Evolutionary conservation across 805 yeast genomes (phyloP), one percentile per base, ranked within the genome.

Genomic region (Hanseniaspora meyeri): DNA sequence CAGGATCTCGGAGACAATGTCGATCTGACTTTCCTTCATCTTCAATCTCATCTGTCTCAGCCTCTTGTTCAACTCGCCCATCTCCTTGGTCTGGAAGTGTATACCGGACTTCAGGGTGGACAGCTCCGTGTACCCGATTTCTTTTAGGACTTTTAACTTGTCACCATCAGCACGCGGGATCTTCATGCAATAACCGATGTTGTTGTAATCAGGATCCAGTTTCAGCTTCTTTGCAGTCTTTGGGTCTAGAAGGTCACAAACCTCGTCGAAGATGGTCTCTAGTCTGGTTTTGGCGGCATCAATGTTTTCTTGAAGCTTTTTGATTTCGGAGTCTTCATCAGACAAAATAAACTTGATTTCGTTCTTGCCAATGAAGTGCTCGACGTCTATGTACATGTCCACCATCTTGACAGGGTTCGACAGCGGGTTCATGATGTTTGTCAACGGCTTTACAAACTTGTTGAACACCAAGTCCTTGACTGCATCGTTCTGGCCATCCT

Each of bases 81-180:
- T 72, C 59, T 76, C 76, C 45, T 73, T 68, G 1, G 95, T 87
- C 10, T 96, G 88, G 74, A 93, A 93, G 67, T 77, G 88, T 4
- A 91, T 91, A 57, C 99, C 99, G 1, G 96, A 95, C 66, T 93
- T 93, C 34, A 88, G 95, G 0, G 97, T 91, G 52, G 89, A 86
- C 46, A 91, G 73, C 67, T 93, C 97, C 66, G 83, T 90, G 42
- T 78, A 76, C 57, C 73, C 74, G 31, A 65, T 66, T 46, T 68
- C 65, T 0, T 72, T 68, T 50, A 74, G 71, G 12, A 77, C 78
- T 62, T 97, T 79, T 58, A 93, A 73, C 20, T 85, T 83, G 11
- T 84, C 75, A 2, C 96, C 90, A 64, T 93, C 97, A 57, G 80
- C 83, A 68, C 98, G 79, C 1, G 98, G 93, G 24, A 93, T 78